Evolutionary conservation across 345 rosid genomes (phyloP).

Genomic region (Viola odorata): DNA sequence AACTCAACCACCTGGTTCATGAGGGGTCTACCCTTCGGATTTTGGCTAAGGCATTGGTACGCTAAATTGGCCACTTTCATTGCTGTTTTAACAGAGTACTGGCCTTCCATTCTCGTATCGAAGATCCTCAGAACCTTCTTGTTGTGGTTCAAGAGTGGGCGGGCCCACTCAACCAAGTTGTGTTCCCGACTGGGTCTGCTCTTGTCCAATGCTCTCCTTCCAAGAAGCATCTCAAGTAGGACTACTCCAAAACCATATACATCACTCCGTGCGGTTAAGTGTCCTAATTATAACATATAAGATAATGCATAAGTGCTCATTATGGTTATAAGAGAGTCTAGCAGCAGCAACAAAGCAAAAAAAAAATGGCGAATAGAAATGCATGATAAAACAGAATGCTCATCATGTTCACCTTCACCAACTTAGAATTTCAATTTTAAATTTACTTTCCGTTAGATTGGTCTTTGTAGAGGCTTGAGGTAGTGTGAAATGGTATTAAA

Average conservation of each 20-base stretch:
- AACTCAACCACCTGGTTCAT: constrained; percentile 84
- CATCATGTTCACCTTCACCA: too few relatives aligned
- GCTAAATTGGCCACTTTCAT: constrained; percentile 76
- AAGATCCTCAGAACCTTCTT: constrained; percentile 82
- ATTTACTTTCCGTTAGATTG: too few relatives aligned
- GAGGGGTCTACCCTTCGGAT: constrained; percentile 79
- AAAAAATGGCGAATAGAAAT: too few relatives aligned
- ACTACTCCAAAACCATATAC: constrained; percentile 95
- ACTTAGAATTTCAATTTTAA: too few relatives aligned
- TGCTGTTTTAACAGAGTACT: constrained; percentile 50
- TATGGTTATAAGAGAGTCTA: too few relatives aligned
- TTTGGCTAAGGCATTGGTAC: constrained; percentile 87
- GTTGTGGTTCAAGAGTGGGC: constrained; percentile 74
- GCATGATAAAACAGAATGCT: too few relatives aligned
- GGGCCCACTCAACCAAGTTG: constrained; percentile 96
- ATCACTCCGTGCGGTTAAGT: constrained; percentile 93
- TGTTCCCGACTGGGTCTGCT: constrained; percentile 82
- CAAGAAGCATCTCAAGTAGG: constrained; percentile 88
- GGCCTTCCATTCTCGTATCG: constrained; percentile 91
- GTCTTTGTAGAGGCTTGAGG: too few relatives aligned
- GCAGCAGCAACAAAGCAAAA: too few relatives aligned
- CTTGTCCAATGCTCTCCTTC: constrained; percentile 94
- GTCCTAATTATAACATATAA: constrained; percentile 43
- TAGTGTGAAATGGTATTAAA: too few relatives aligned
- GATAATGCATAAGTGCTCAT: too few relatives aligned